phyloP scores from a whole-genome alignment of 108 stramenopile genomes.

The Cyclotella choctawhatcheeana region DNA sequence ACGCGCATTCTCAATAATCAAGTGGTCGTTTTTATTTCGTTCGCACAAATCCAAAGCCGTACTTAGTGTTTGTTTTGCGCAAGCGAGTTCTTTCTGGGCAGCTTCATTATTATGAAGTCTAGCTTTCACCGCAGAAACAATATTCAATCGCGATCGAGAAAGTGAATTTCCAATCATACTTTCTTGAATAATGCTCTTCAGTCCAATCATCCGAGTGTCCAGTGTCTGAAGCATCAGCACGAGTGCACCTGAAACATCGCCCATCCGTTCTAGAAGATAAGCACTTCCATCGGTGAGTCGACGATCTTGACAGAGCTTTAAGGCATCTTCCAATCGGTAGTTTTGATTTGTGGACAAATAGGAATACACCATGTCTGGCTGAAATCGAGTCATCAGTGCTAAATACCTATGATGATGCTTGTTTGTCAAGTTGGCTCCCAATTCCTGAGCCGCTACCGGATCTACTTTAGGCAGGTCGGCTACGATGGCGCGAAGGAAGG shows the following conservation, averaged over 20 bases:
- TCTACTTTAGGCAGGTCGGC: constrained; percentile 69
- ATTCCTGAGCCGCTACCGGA: constrained; percentile 66
- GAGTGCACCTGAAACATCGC: constrained; percentile 89
- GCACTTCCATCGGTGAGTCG: constrained; percentile 91
- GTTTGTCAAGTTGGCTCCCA: constrained; percentile 65
- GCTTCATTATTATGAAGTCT: constrained; percentile 28
- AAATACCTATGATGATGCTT: constrained; percentile 76
- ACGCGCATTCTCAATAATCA: constrained; percentile 61
- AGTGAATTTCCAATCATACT: constrained; percentile 1
- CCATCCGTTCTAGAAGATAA: constrained; percentile 89
- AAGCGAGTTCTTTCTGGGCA: constrained; percentile 64
- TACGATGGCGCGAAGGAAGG: constrained; percentile 70
- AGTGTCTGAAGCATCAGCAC: constrained; percentile 79
- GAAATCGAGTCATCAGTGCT: constrained; percentile 68
- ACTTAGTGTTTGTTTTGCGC: constrained; percentile 68
- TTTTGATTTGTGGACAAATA: constrained; percentile 77
- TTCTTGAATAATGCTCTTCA: constrained; percentile 68
- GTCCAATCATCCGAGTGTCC: constrained; percentile 68
- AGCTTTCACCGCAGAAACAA: not conserved
- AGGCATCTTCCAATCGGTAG: constrained; percentile 81
- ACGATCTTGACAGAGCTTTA: constrained; percentile 81
- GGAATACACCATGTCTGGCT: constrained; percentile 83
- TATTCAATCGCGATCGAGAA: constrained; percentile 1
- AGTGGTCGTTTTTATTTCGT: constrained; percentile 70
- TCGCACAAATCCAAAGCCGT: constrained; percentile 84